Conservation (phyloP, 2,329 filamentous ascomycete species). For the Basipetospora chlamydospora region DNA sequence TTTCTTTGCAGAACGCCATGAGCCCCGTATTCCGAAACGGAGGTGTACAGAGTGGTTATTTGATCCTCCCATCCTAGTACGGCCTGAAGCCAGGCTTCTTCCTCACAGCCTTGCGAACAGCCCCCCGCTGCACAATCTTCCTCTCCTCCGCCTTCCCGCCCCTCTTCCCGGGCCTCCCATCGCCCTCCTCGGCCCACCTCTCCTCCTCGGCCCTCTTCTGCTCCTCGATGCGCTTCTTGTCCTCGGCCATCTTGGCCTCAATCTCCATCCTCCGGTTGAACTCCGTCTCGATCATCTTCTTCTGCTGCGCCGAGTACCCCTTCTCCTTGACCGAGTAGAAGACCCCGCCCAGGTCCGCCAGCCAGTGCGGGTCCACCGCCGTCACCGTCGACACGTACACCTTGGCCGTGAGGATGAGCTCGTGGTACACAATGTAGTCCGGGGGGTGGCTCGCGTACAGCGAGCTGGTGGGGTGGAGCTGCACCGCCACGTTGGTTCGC, state of each 20-base stretch:
- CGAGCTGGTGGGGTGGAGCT: conserved; percentile 85
- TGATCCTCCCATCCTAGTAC: conserved; percentile 6
- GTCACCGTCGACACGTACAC: conserved; percentile 98
- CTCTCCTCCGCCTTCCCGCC: conserved; percentile 20
- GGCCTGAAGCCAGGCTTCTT: conserved; percentile 9
- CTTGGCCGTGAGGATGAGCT: conserved; percentile 89
- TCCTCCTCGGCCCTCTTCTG: conserved; percentile 35
- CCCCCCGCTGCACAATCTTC: conserved; percentile 47
- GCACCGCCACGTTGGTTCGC: conserved; percentile 83
- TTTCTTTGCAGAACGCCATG: no score
- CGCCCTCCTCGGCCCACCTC: conserved; percentile 13
- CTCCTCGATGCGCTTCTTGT: conserved; percentile 54
- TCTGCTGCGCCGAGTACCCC: conserved; percentile 77
- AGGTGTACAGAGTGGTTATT: no score
- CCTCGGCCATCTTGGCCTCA: conserved; percentile 79
- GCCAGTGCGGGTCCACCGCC: conserved; percentile 89
- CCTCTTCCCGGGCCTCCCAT: conserved; percentile 23
- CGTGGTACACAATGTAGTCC: conserved; percentile 96
- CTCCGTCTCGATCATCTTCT: conserved; percentile 75
- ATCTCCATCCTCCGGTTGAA: conserved; percentile 91
- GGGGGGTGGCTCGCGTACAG: conserved; percentile 91
- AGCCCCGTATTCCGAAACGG: no score
- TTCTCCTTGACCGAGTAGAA: conserved; percentile 98
- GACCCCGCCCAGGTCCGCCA: conserved; percentile 88
- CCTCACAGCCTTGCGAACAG: conserved; percentile 34